Base-by-base conservation (phyloP, 2,329 filamentous ascomycete genomes). In the Hysterium pulicare region DNA sequence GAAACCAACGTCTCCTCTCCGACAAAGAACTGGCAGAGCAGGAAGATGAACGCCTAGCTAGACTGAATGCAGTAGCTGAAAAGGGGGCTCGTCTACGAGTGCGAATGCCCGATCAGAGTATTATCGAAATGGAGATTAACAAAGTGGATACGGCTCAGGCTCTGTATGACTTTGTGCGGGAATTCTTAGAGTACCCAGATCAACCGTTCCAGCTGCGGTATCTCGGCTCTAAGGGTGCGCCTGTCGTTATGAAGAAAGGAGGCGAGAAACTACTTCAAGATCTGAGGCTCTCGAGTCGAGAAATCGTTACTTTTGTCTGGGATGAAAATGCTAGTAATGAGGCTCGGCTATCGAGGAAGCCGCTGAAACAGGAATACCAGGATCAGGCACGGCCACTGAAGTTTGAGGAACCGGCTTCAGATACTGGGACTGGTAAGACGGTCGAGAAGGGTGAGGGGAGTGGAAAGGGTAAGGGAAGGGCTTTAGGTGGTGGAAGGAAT, bases 51-150 rank as follows among this genome's bases (percentile, higher is more conserved):
- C 81, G 84, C 40, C 78, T 79, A 35, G 81, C 83, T 22, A 83
- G 76, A 49, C 71, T 90, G 1, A 77, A 83, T 4, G 76, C 78
- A 4, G 76, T 90, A 46, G 81, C 78, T 38, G 51, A 62, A 17
- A 63, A 58, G 32, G 79, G 80, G 23, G 79, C 95, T 23, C 77
- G 81, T 21, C 76, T 97, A 49, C 89, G 87, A 50, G 79, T 96
- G 37, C 85, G 90, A 20, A 90, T 96, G 54, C 91, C 91, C 0
- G 90, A 97, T 61, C 87, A 90, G 54, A 86, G 83, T 44, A 82
- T 84, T 40, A 81, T 90, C 23, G 81, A 89, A 39, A 84, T 84
- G 69, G 77, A 75, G n/a, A 82, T 94, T 51, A 77, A 75, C 1
- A 80, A 81, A 16, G 64, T 72, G 1, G 84, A 90, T 40, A 89